A percentile compares a stretch with the other conserved stretches of the same genome.
Conservation (phyloP, 768 basidiomycete species). For the Mycena metata region DNA sequence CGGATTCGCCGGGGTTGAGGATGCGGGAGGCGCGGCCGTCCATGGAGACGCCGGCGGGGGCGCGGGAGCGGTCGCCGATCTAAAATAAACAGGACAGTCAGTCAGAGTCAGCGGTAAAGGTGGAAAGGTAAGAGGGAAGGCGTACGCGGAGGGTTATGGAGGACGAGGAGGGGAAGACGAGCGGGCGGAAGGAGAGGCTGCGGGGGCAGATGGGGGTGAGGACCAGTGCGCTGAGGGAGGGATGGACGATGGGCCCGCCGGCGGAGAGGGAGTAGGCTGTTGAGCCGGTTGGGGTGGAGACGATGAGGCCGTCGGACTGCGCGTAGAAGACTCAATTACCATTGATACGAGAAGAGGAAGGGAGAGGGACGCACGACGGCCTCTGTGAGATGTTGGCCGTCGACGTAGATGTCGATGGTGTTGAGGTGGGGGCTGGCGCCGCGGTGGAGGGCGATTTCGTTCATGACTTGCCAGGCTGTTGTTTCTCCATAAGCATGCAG, state of each 20-base stretch:
- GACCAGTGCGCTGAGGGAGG: conserved; percentile 89
- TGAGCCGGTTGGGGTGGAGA: conserved; percentile 96
- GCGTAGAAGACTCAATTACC: conserved; percentile 17
- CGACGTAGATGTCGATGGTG: conserved; percentile 93
- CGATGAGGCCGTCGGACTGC: conserved; percentile 93
- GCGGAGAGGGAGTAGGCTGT: conserved; percentile 97
- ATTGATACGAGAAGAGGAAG: conserved; percentile 21
- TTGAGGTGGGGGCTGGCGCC: conserved; percentile 93
- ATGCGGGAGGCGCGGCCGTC: conserved; percentile 90
- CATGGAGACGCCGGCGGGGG: conserved; percentile 92
- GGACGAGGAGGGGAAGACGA: conserved; percentile 89
- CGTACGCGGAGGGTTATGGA: conserved; percentile 80
- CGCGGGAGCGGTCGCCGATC: conserved; percentile 89
- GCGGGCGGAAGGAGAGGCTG: conserved; percentile 90
- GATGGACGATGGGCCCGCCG: conserved; percentile 96
- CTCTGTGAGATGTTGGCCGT: conserved; percentile 95
- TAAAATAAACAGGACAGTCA: conserved; percentile 49
- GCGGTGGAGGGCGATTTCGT: conserved; percentile 93
- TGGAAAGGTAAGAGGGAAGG: conserved; percentile 10
- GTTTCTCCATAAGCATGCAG: conserved; percentile 16
- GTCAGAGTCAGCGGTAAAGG: neutral
- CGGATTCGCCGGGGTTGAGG: conserved; percentile 87
- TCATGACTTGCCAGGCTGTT: conserved; percentile 96
- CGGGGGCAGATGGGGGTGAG: conserved; percentile 97
- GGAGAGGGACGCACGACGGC: conserved; percentile 78